Percentiles rank a stretch among this genome's conserved stretches.
These are phyloP conservation scores for Fusarium coffeatum DNA, from an alignment of 2,329 filamentous ascomycete genomes.

Conservation along the genomic window DNA sequence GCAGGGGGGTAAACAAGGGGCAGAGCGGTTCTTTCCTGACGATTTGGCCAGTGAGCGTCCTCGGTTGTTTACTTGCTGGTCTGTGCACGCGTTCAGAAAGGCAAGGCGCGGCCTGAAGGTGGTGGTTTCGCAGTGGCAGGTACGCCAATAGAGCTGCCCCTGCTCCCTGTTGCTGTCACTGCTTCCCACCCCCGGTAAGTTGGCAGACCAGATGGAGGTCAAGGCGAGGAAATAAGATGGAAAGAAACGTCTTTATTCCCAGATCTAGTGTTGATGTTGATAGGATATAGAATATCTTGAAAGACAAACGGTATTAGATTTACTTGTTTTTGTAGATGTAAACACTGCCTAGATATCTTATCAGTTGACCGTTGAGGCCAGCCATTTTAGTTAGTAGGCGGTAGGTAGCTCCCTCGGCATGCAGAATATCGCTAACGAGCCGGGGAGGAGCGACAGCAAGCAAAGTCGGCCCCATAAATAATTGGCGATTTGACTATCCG, in stretches of 20 bases:
- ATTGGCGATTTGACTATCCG: conserved; percentile 33
- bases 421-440: conserved; percentile 25
- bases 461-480: conserved; percentile 20
- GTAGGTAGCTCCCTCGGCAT: conserved; percentile 1
- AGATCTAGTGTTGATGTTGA: neutral
- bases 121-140: conserved; percentile 34
- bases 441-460: conserved; percentile 11
- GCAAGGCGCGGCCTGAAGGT: conserved; percentile 44
- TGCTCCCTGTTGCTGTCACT: conserved; percentile 31
- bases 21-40: conserved; percentile 43
- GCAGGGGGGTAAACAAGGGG: conserved; percentile 42
- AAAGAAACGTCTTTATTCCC: neutral
- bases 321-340: neutral
- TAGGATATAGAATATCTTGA: neutral
- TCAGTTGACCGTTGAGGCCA: conserved; percentile 25
- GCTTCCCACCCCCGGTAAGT: neutral
- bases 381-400: conserved; percentile 25
- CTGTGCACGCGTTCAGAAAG: conserved; percentile 47
- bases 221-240: conserved; percentile 16
- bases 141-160: conserved; percentile 24
- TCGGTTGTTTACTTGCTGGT: conserved; percentile 52
- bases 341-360: neutral
- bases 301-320: neutral
- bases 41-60: conserved; percentile 42
- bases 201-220: conserved; percentile 4